phyloP scores from a whole-genome alignment of 73 alveolate species.

The Paraurostyla sp. region DNA sequence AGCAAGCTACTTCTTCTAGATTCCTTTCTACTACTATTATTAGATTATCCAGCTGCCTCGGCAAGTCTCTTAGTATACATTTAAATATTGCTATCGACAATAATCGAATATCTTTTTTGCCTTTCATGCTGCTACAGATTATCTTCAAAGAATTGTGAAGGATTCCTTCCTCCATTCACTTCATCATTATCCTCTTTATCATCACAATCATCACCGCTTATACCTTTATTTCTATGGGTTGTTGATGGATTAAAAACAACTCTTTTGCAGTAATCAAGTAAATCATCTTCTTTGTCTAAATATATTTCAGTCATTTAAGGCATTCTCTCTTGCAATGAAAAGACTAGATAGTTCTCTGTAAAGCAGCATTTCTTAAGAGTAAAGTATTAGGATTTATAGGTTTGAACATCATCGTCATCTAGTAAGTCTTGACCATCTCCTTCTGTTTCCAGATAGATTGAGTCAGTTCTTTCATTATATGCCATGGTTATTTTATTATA shows the following conservation, averaged over 20 bases:
- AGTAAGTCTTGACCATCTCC: no score
- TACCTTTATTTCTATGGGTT: not conserved
- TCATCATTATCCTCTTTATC: not conserved
- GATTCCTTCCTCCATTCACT: not conserved
- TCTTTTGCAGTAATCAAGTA: slow-evolving; percentile 34
- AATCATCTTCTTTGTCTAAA: slow-evolving; percentile 51
- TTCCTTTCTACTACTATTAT: no score
- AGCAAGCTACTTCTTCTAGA: no score
- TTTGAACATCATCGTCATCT: slow-evolving; percentile 14
- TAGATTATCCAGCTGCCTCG: no score
- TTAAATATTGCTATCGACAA: not conserved
- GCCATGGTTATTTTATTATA: no score
- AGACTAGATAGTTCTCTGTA: slow-evolving; percentile 48
- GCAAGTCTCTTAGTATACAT: not conserved
- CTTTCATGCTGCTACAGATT: not conserved
- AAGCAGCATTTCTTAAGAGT: slow-evolving; percentile 22
- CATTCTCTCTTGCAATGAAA: slow-evolving; percentile 14
- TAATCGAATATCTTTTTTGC: not conserved
- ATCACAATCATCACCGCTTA: not conserved
- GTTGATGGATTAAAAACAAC: slow-evolving; percentile 7
- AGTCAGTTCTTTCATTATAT: no score
- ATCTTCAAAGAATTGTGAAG: not conserved
- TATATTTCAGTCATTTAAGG: slow-evolving; percentile 50
- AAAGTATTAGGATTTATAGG: not conserved
- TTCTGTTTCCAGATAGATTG: no score